phyloP scores from a whole-genome alignment of 192 early-diverging fungal species.

The Linnemannia elongata region DNA sequence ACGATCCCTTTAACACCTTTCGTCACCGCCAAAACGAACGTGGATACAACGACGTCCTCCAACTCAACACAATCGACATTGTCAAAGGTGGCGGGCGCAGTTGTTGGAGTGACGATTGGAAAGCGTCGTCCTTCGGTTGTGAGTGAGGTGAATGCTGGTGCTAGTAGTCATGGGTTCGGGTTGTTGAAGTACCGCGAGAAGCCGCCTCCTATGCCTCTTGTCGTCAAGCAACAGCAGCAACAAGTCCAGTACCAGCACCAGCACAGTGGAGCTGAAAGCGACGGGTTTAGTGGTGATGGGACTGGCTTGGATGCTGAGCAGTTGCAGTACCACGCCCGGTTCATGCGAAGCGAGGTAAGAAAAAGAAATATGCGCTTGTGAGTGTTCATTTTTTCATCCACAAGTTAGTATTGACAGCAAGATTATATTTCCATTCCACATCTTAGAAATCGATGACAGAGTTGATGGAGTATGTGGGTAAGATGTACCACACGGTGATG shows the following conservation, averaged over 20 bases:
- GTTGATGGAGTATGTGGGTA: slow-evolving; percentile 25
- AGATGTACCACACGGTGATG: slow-evolving; percentile 29
- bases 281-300: not conserved
- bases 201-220: not conserved
- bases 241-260: not conserved
- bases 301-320: slow-evolving; percentile 18
- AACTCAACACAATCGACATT: slow-evolving; percentile 12
- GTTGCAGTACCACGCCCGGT: slow-evolving; percentile 13
- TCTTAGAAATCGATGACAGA: slow-evolving; percentile 18
- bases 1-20: not conserved
- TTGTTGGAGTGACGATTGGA: slow-evolving; percentile 37
- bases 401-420: no score
- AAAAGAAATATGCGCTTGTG: not conserved
- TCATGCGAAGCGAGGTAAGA: slow-evolving; percentile 30
- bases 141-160: not conserved
- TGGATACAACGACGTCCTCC: not conserved
- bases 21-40: not conserved
- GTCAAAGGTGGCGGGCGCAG: slow-evolving; percentile 37
- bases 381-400: no score
- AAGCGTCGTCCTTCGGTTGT: slow-evolving; percentile 25
- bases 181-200: not conserved
- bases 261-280: not conserved
- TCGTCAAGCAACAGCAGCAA: not conserved
- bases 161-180: not conserved
- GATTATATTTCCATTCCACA: no score